These are phyloP conservation scores for Camellia lanceoleosa DNA, from an alignment of 148 eudicot species.

Conservation along the genomic window DNA sequence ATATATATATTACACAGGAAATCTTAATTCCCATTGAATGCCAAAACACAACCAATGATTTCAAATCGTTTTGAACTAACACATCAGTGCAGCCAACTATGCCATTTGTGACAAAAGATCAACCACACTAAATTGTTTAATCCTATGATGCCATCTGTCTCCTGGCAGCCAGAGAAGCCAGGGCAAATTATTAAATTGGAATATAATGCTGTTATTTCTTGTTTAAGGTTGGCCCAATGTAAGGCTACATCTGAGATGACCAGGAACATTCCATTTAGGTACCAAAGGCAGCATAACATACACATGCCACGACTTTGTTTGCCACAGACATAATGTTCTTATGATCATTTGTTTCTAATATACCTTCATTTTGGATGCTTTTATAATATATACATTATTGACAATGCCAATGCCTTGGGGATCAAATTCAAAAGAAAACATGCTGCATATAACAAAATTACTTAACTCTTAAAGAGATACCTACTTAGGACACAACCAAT, in stretches of 20 bases:
- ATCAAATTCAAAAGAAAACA: neutral
- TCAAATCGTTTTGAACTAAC: neutral
- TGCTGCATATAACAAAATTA: neutral
- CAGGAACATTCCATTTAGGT: neutral
- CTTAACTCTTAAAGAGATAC: conserved; percentile 25
- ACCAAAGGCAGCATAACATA: neutral
- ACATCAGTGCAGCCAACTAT: neutral
- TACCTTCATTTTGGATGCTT: neutral
- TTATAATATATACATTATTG: neutral
- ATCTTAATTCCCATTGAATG: neutral
- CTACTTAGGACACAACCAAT: conserved; percentile 96
- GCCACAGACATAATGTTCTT: neutral
- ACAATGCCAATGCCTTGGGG: neutral
- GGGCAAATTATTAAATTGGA: neutral
- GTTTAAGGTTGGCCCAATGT: neutral
- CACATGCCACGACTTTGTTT: neutral
- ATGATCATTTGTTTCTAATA: neutral
- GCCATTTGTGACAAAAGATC: neutral
- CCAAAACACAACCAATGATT: neutral
- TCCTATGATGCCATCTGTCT: neutral
- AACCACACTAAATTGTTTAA: neutral
- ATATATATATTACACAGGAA: neutral
- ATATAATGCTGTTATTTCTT: neutral
- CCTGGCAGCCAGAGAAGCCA: neutral
- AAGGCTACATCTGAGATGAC: neutral